Evolutionary conservation across 2,329 filamentous ascomycete species (phyloP).

Genomic region (Fusarium sp.): DNA sequence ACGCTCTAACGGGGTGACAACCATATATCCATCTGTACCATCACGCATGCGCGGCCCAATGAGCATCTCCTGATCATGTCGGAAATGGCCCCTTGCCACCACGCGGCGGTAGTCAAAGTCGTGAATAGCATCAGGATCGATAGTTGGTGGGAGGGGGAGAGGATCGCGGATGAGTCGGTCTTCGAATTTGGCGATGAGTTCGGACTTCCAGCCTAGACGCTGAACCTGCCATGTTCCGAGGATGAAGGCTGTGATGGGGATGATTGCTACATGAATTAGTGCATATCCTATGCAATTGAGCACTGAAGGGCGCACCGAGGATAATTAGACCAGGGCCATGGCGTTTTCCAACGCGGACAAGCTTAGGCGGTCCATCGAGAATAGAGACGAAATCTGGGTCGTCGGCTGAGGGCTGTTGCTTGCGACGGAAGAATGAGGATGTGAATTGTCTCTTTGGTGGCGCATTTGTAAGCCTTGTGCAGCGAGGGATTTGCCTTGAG

Average conservation of each 20-base stretch:
- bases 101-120: conserved; percentile 96
- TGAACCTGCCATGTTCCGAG: conserved; percentile 97
- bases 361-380: conserved; percentile 84
- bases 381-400: conserved; percentile 86
- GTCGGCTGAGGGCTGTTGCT: conserved; percentile 70
- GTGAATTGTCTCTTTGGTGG: conserved; percentile 37
- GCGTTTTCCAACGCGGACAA: conserved; percentile 78
- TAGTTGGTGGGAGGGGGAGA: conserved; percentile 83
- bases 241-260: conserved; percentile 89
- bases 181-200: conserved; percentile 90
- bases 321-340: conserved; percentile 87
- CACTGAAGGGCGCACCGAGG: conserved; percentile 65
- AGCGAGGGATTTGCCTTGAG: conserved; percentile 22
- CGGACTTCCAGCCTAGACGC: conserved; percentile 92
- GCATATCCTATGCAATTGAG: not conserved
- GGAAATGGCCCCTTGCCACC: conserved; percentile 76
- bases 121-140: conserved; percentile 84
- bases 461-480: conserved; percentile 22
- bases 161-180: conserved; percentile 89
- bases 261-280: conserved; percentile 69
- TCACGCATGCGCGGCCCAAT: conserved; percentile 91
- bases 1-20: conserved; percentile 90
- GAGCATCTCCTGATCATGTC: conserved; percentile 96
- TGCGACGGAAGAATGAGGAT: conserved; percentile 39
- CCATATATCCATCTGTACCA: conserved; percentile 89